phyloP scores from a whole-genome alignment of 2,329 filamentous ascomycete species.

The Pyrenophora tritici-repentis region DNA sequence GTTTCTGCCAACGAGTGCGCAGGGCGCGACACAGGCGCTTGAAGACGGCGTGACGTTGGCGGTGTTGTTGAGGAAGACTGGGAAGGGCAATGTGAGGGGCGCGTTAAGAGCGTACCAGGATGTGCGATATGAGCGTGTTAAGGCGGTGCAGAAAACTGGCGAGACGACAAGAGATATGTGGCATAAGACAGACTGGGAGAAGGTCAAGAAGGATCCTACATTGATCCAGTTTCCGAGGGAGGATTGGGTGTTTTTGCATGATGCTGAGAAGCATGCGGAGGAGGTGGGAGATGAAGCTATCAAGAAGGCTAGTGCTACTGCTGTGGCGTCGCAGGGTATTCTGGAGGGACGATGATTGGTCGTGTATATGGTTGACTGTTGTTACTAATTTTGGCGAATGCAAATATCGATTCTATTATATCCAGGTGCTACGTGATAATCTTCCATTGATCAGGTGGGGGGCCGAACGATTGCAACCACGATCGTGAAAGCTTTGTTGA shows the following conservation, averaged over 20 bases:
- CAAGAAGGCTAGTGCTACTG: constrained; percentile 18
- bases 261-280: constrained; percentile 39
- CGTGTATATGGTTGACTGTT: no score
- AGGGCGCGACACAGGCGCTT: constrained; percentile 60
- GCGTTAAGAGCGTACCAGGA: constrained; percentile 43
- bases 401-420: no score
- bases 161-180: constrained; percentile 43
- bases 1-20: constrained; percentile 59
- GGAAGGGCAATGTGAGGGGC: constrained; percentile 35
- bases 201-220: constrained; percentile 39
- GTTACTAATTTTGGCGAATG: no score
- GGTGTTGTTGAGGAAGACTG: constrained; percentile 31
- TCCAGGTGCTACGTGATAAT: no score
- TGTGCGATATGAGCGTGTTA: constrained; percentile 40
- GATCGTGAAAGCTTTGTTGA: no score
- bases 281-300: constrained; percentile 37
- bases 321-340: not conserved
- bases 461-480: no score
- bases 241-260: constrained; percentile 42
- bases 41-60: constrained; percentile 53
- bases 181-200: constrained; percentile 44
- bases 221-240: constrained; percentile 38
- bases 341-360: not conserved
- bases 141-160: constrained; percentile 43
- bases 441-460: no score